Evolutionary conservation across 768 basidiomycete species (phyloP).

Genomic region (Hericium rajendrae): DNA sequence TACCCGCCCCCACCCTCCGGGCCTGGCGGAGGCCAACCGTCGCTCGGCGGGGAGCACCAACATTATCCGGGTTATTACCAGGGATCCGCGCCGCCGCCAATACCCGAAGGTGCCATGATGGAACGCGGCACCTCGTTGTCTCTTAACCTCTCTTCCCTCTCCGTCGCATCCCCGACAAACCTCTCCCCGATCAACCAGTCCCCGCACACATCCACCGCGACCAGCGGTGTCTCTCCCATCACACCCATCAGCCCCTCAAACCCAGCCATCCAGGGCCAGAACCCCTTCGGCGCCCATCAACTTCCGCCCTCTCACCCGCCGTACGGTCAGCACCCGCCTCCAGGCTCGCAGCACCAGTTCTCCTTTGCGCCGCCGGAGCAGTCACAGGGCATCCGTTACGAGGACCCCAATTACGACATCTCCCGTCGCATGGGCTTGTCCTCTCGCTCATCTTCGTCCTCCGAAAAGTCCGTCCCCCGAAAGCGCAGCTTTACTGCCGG

Average conservation of each 20-base stretch:
- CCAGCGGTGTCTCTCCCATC: slow-evolving; percentile 29
- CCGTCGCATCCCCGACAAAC: slow-evolving; percentile 57
- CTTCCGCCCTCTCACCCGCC: slow-evolving; percentile 29
- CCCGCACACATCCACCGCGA: slow-evolving; percentile 26
- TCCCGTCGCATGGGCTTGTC: slow-evolving; percentile 28
- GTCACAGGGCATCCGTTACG: slow-evolving; percentile 21
- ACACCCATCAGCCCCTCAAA: slow-evolving; percentile 53
- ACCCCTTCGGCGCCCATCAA: slow-evolving; percentile 32
- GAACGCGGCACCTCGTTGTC: slow-evolving; percentile 35
- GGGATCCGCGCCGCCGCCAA: slow-evolving; percentile 12
- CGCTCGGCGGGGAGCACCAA: slow-evolving; percentile 6
- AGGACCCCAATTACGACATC: slow-evolving; percentile 22
- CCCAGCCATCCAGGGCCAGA: slow-evolving; percentile 32
- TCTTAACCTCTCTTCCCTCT: slow-evolving; percentile 58
- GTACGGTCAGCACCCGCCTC: slow-evolving; percentile 21
- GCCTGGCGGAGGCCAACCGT: slow-evolving; percentile 15
- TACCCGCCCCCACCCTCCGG: slow-evolving; percentile 6
- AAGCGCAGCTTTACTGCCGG: slow-evolving; percentile 55
- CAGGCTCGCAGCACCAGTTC: slow-evolving; percentile 29
- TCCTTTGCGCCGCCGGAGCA: slow-evolving; percentile 37
- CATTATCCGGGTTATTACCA: slow-evolving; percentile 13
- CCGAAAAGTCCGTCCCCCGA: slow-evolving; percentile 50
- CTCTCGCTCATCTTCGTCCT: slow-evolving; percentile 34
- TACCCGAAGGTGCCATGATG: slow-evolving; percentile 17
- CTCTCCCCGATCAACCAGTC: slow-evolving; percentile 53